Evolutionary conservation across 225 moss, liverwort and hornwort species (phyloP), one percentile per base, ranked within the genome.

Genomic region (Straminergon stramineum): DNA sequence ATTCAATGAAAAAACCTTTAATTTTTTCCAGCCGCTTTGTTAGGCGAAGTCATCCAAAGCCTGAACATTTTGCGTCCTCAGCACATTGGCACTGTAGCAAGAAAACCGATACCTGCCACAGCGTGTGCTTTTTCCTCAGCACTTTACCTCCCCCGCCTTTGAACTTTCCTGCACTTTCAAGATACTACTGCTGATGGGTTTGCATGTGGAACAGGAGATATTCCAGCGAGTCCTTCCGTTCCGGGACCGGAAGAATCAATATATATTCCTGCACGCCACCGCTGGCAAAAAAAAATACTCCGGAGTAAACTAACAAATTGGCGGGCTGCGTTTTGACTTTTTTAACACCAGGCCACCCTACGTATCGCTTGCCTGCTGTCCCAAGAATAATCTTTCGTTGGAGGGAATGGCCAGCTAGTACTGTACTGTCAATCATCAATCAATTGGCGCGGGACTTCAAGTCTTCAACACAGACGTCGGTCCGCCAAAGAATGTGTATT

Each of bases 261-360:
- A 53, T 23, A 64, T 41, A 68, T 67, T 43, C 80, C 73, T 64
- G 55, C 64, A 90, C 67, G 35, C 67, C 19, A 67, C 81, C 77
- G 68, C 84, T 84, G 75, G 64, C 37, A 32, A 7, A 30, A 30
- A 35, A 35, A 26, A 61, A 26, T 28, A 58, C 23, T 60, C 24
- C 24, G 10, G 48, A 48, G 48, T 48, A 48, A 48, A 48, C 10
- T 7, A 75, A 17, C 24, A 74, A 55, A 32, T 84, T 70, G 90
- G 87, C 84, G 87, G 87, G 78, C 90, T 90, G 84, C 34, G 32
- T 17, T 78, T 79, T 87, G 83, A 87, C 87, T 90, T 90, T 53
- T 4, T 41, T 6, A 55, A 55, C 43, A 18, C 20, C 34, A 21
- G 52, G 12, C 52, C 34, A 34, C 32, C 52, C 7, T 51, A 26